Conservation (phyloP, 2,329 filamentous ascomycete genomes). For the Pyricularia pennisetigena region DNA sequence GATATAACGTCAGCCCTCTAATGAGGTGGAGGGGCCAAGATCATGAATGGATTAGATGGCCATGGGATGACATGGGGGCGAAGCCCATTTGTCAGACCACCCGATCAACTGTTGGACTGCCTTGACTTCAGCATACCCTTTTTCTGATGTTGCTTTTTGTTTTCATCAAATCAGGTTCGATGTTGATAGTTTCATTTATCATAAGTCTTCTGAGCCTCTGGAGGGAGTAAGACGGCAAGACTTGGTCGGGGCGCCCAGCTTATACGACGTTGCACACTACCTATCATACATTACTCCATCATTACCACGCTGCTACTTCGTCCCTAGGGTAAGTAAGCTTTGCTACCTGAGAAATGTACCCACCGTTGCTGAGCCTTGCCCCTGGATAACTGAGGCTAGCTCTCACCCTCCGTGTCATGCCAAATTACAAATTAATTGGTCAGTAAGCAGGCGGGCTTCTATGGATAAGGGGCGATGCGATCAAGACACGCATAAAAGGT, state of each 20-base stretch:
- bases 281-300: background rate
- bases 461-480: background rate
- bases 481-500: background rate
- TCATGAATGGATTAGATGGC: background rate
- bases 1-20: background rate
- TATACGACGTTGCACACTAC: background rate
- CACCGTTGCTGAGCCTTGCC: background rate
- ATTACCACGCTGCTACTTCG: background rate
- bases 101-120: background rate
- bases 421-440: too few species aligned
- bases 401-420: background rate
- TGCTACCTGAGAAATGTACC: background rate
- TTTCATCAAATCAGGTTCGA: background rate
- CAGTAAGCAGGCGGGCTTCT: background rate
- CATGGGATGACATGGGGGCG: background rate
- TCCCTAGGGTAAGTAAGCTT: background rate
- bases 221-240: background rate
- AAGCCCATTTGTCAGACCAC: background rate
- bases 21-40: background rate
- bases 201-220: background rate
- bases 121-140: background rate
- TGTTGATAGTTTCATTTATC: background rate
- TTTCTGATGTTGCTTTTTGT: background rate
- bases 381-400: background rate
- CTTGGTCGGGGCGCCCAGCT: background rate